Evolutionary conservation across 257 asterid species (phyloP), one percentile per base, ranked within the genome.

Genomic region (Scutellaria minor): DNA sequence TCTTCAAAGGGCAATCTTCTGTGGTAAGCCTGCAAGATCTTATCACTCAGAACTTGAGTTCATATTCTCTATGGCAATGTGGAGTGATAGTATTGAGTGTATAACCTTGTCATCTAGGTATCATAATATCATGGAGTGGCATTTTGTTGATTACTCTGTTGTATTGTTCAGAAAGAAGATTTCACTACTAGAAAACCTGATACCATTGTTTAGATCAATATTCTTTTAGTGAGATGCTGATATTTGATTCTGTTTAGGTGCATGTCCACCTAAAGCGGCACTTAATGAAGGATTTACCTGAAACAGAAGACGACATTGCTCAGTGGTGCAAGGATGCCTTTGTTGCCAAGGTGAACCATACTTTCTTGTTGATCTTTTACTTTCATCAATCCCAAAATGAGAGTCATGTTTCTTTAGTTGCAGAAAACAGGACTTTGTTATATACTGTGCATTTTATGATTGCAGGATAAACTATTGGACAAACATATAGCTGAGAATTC

Each of bases 321-420:
- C 97, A 91, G 63, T 91, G 99, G 97, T 95, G 99, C 73, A 87
- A 73, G 82, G 96, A 95, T 72, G 72, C 78, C 56, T 95, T 95
- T 54, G 84, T 84, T 8, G 95, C 84, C 70, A 94, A 94, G 97
- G 97, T 91, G 71, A 74, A 46, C 48, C 55, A 52, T 68, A 44
- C 40, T 66, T 75, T 40, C 63, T 24, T 46, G 54, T 64, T 70
- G 6, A 62, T 45, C 15, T 52, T 52, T 12, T 10, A 0, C 39
- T 35, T 66, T 53, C 4, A 70, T 14, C n/a, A 52, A 48, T 60
- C 64, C 40, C 24, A 2, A 24, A 24, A 6, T 40, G 3, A 24
- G 35, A 27, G 35, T 1, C 35, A 31, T 31, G 37, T 31, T 31
- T 31, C 37, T 31, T 31, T 31, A 31, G 37, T 31, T 31, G 3